Conservation (phyloP, 371 early-diverging fungal genomes). For the Rhizomucor miehei region DNA sequence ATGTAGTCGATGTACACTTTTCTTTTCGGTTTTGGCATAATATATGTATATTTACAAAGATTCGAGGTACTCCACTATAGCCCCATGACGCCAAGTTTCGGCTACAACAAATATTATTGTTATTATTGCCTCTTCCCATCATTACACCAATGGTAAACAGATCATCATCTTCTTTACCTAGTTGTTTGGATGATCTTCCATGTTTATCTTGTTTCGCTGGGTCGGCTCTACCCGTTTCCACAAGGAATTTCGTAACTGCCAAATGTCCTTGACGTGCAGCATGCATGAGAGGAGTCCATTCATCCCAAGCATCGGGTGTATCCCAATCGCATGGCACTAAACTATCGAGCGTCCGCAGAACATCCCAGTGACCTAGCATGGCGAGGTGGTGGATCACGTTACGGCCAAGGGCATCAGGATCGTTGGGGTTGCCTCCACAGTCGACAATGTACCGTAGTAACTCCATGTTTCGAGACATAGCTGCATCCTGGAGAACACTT, state of each 20-base stretch:
- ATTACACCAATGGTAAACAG: too few species aligned
- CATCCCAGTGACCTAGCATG: conserved; percentile 40
- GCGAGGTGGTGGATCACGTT: conserved; percentile 49
- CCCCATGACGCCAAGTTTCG: too few species aligned
- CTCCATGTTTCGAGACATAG: conserved; percentile 31
- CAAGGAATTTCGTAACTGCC: conserved; percentile 24
- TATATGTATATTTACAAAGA: too few species aligned
- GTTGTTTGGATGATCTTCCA: conserved; percentile 35
- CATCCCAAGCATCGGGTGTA: conserved; percentile 43
- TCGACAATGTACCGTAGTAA: conserved; percentile 29
- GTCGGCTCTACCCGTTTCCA: conserved; percentile 22
- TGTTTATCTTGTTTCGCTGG: conserved; percentile 28
- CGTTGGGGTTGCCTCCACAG: conserved; percentile 33
- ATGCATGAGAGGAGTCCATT: conserved; percentile 52
- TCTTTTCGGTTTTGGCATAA: too few species aligned
- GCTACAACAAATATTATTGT: too few species aligned
- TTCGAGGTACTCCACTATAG: too few species aligned
- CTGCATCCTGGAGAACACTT: conserved; percentile 39
- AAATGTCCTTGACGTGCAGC: conserved; percentile 43
- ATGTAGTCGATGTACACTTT: too few species aligned
- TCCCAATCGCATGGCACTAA: conserved; percentile 23
- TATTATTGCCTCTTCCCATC: too few species aligned
- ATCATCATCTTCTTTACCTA: conserved; percentile 39
- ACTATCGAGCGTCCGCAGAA: conserved; percentile 22
- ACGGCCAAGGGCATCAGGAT: conserved; percentile 41